Evolutionary conservation across 2,329 filamentous ascomycete species (phyloP), one percentile per base, ranked within the genome.

Genomic region (Fusarium sp.): DNA sequence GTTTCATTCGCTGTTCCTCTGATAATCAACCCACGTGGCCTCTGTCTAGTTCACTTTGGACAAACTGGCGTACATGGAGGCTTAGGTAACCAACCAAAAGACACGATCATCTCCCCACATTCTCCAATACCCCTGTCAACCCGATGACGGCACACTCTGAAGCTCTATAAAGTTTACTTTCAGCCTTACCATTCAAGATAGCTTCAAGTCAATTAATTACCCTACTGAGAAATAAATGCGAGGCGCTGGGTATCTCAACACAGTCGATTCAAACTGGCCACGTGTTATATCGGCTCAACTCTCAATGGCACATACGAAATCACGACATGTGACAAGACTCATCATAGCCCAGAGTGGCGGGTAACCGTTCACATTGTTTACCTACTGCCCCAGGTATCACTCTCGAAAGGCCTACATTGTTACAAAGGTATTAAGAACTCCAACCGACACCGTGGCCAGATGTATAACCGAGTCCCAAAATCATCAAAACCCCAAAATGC

Each of bases 401-500:
- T 63, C 59, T 61, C 51, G 61, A 57, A 74, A 65, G 74, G 73
- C 66, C 61, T 64, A 63, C 67, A 58, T 72, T 76, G 67, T 71
- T 74, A 75, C 74, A 75, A 75, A 75, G 67, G 63, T 69, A 71
- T 71, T 63, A 69, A 67, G 65, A 73, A 74, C 73, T 70, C 72
- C 72, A 66, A 66, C 69, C 66, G 71, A 76, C 63, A 74, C 74
- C 69, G 53, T 73, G 74, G 74, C 67, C 70, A 72, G 69, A 74
- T 67, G 67, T 70, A 69, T 57, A 67, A 69, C 69, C 63, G 69
- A 75, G 62, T 74, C 72, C 74, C 74, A 72, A 76, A 76, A 73
- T 72, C 69, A 75, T 61, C 68, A 75, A 75, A 71, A 60, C 72
- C 72, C 72, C 77, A 78, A 79, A 78, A 77, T 73, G 74, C 73